Conservation (phyloP, 2,329 filamentous ascomycete genomes). For the Cercospora citrullina region DNA sequence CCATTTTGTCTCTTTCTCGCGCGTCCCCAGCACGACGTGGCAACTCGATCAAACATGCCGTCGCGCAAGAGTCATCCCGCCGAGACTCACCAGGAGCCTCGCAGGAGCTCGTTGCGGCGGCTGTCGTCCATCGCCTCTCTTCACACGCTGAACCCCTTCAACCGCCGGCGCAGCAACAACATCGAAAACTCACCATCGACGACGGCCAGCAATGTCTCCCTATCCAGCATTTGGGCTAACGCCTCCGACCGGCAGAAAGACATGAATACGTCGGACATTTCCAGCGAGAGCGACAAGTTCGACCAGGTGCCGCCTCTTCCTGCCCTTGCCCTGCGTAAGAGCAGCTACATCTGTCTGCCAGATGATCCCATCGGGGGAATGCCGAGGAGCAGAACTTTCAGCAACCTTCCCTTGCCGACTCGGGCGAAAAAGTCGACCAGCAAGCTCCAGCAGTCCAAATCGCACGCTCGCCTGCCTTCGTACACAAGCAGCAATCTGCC, state of each 20-base stretch:
- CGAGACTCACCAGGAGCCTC: constrained; percentile 25
- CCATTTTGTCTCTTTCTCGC: neutral
- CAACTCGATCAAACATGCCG: constrained; percentile 23
- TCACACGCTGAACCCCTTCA: constrained; percentile 39
- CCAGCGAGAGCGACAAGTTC: constrained; percentile 14
- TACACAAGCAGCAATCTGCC: constrained; percentile 18
- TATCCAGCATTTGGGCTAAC: constrained; percentile 28
- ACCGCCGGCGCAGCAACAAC: constrained; percentile 35
- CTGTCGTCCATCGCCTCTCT: constrained; percentile 40
- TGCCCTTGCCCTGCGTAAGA: constrained; percentile 23
- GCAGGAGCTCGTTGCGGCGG: constrained; percentile 32
- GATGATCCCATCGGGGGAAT: constrained; percentile 38
- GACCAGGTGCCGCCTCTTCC: constrained; percentile 20
- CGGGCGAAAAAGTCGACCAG: constrained; percentile 27
- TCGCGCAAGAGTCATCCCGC: constrained; percentile 29
- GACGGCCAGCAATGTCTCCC: constrained; percentile 31
- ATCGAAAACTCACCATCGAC: constrained; percentile 24
- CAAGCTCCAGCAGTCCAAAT: constrained; percentile 30
- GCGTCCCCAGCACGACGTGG: neutral
- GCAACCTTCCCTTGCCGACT: constrained; percentile 38
- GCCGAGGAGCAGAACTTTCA: constrained; percentile 40
- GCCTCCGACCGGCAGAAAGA: constrained; percentile 19
- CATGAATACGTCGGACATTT: constrained; percentile 10
- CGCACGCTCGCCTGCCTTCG: constrained; percentile 34
- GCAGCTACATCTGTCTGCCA: constrained; percentile 38